Base-by-base conservation (phyloP, 805 yeast species). In the Yamadazyma phyllophila region DNA sequence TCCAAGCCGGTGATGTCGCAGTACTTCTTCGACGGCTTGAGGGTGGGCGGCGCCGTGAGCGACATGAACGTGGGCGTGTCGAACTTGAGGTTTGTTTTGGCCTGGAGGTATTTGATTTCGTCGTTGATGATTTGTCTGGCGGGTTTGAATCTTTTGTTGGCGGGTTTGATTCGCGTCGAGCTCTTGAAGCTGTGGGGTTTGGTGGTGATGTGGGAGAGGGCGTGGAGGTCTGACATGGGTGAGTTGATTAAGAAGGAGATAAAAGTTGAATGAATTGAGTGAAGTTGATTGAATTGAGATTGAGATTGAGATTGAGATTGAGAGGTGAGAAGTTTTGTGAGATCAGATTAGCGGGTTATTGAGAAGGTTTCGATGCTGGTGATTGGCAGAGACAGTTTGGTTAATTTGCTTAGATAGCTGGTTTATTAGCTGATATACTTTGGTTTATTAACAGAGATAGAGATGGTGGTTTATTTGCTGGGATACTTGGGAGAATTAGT, bases 1-100 rank as follows among this genome's bases (percentile, higher is more conserved):
- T 80, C 83, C 15, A 92, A 69, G 0, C 99, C 99, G 0, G 98
- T 92, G 39, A 92, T 82, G 60, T 94, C 99, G 64, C 99, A 92
- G 66, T 89, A 91, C 51, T 82, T 84, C 66, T 85, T 88, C 13
- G 74, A 69, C 0, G 98, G 98, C 51, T 71, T 77, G 52, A 90
- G 66, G 2, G 94, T 85, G 0, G 98, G 98, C 2, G 96, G 96
- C 0, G 96, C 96, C 26, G 80, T 80, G 5, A 91, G 68, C 32
- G 83, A 78, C 49, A 81, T 76, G 63, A 80, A 87, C 0, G 92
- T 86, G 9, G 89, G 82, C 6, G 80, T 74, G 48, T 81, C 75
- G 36, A 69, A 65, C 30, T 69, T 62, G 45, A 72, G 51, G 58
- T 65, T 56, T 2, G 39, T 36, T 41, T 71, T 67, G 45, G 71